Evolutionary conservation across 345 rosid genomes (phyloP).

Genomic region (Aquilaria yunnanensis): DNA sequence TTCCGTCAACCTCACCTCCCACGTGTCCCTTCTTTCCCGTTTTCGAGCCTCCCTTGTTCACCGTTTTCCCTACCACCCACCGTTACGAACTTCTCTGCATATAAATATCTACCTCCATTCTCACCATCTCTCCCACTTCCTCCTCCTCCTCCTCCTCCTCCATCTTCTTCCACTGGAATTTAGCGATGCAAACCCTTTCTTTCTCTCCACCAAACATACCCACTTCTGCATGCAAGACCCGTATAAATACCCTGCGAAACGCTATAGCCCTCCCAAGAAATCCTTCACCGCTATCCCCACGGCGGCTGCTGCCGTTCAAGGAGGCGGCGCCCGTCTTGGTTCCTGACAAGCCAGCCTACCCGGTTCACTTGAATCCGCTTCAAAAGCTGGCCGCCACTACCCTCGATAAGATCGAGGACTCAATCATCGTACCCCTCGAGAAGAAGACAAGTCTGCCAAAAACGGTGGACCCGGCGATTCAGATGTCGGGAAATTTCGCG

Average conservation of each 20-base stretch:
- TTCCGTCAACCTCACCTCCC: not conserved
- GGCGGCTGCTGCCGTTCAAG: not conserved
- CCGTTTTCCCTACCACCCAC: too few relatives aligned
- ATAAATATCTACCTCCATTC: not conserved
- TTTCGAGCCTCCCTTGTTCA: not conserved
- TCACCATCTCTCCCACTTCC: not conserved
- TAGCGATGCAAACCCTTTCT: not conserved
- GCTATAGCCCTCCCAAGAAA: not conserved
- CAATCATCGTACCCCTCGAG: conserved; percentile 23
- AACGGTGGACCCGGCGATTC: conserved; percentile 39
- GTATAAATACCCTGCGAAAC: conserved; percentile 20
- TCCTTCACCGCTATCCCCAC: not conserved
- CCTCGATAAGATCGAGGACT: conserved; percentile 34
- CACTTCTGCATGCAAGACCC: conserved; percentile 16
- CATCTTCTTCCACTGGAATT: not conserved
- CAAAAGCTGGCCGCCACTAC: conserved; percentile 32
- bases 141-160: not conserved
- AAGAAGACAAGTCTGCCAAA: conserved; percentile 22
- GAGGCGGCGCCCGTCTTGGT: not conserved
- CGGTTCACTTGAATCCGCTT: conserved; percentile 23
- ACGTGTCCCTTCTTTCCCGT: conserved; percentile 10
- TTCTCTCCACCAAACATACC: not conserved
- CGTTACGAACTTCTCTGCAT: too few relatives aligned
- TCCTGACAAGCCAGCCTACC: not conserved
- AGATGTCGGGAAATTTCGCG: conserved; percentile 62